Evolutionary conservation across 768 basidiomycete species (phyloP).

Genomic region (Lenzites betulinus): DNA sequence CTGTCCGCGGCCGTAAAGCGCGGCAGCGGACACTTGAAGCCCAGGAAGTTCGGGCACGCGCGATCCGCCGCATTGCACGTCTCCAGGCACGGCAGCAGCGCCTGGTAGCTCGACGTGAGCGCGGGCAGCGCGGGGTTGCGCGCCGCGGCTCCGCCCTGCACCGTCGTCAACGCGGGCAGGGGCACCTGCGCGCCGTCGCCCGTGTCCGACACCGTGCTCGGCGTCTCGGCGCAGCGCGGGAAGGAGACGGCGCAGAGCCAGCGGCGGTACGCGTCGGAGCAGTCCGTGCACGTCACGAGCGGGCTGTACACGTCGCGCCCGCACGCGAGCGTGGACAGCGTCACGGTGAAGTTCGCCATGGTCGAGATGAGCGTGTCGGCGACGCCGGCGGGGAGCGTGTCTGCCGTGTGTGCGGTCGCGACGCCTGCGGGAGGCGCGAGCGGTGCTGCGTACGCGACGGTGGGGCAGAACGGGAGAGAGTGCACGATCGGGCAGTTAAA

Average conservation of each 20-base stretch:
- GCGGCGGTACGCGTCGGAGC: conserved; percentile 66
- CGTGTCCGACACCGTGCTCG: conserved; percentile 25
- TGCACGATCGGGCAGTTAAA: conserved; percentile 73
- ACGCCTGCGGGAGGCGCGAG: conserved; percentile 52
- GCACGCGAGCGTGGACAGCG: conserved; percentile 74
- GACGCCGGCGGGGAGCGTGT: conserved; percentile 52
- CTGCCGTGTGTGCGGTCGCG: conserved; percentile 47
- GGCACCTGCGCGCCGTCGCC: conserved; percentile 36
- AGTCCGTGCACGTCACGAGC: conserved; percentile 74
- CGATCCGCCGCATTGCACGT: conserved; percentile 72
- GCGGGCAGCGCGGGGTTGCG: conserved; percentile 54
- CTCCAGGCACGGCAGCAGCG: conserved; percentile 79
- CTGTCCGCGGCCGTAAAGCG: conserved; percentile 64
- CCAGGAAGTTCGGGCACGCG: conserved; percentile 74
- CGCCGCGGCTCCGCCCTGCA: conserved; percentile 39
- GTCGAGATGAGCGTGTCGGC: conserved; percentile 53
- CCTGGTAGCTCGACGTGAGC: conserved; percentile 49
- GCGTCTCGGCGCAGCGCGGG: conserved; percentile 69
- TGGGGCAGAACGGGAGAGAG: conserved; percentile 75
- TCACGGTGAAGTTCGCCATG: conserved; percentile 73
- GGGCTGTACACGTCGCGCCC: conserved; percentile 82
- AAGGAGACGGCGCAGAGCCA: conserved; percentile 81
- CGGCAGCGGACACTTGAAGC: conserved; percentile 65
- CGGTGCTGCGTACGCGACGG: conserved; percentile 68
- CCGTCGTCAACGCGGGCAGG: conserved; percentile 52